These are phyloP conservation scores for Metarhizium sp. DNA, from an alignment of 2,329 filamentous ascomycete genomes.

Conservation along the genomic window DNA sequence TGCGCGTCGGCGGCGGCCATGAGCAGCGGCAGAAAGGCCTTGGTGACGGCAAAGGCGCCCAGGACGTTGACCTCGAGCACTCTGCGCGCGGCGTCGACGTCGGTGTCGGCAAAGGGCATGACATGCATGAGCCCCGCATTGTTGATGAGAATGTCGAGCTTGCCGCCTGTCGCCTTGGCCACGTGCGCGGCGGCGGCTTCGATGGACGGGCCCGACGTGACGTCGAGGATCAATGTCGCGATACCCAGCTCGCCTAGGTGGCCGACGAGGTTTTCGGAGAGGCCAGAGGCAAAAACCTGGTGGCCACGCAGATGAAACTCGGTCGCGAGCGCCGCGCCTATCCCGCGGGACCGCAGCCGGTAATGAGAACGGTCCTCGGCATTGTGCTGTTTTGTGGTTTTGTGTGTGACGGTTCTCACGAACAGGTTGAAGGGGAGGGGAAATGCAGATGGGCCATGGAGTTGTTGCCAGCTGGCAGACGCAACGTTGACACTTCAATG, in stretches of 20 bases:
- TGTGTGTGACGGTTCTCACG: too few species aligned
- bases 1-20: slow-evolving; percentile 13
- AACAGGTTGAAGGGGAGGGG: too few species aligned
- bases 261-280: slow-evolving; percentile 16
- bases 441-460: too few species aligned
- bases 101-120: slow-evolving; percentile 16
- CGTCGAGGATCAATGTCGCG: neutral
- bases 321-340: slow-evolving; percentile 14
- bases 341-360: slow-evolving; percentile 15
- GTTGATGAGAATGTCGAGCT: slow-evolving; percentile 22
- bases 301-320: slow-evolving; percentile 12
- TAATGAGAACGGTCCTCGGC: slow-evolving; percentile 12
- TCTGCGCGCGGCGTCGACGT: slow-evolving; percentile 12
- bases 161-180: slow-evolving; percentile 4
- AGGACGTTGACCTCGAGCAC: slow-evolving; percentile 23
- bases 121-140: slow-evolving; percentile 19
- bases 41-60: slow-evolving; percentile 17
- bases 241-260: slow-evolving; percentile 6
- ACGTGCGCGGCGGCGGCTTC: slow-evolving; percentile 15
- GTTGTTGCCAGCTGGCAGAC: too few species aligned
- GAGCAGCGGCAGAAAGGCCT: slow-evolving; percentile 17
- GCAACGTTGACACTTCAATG: too few species aligned
- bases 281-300: slow-evolving; percentile 22
- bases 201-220: slow-evolving; percentile 10
- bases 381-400: neutral